Percentiles rank a stretch among this genome's conserved stretches.
phyloP scores from a whole-genome alignment of 2,329 filamentous ascomycete species.

The Verticillium isaacii region DNA sequence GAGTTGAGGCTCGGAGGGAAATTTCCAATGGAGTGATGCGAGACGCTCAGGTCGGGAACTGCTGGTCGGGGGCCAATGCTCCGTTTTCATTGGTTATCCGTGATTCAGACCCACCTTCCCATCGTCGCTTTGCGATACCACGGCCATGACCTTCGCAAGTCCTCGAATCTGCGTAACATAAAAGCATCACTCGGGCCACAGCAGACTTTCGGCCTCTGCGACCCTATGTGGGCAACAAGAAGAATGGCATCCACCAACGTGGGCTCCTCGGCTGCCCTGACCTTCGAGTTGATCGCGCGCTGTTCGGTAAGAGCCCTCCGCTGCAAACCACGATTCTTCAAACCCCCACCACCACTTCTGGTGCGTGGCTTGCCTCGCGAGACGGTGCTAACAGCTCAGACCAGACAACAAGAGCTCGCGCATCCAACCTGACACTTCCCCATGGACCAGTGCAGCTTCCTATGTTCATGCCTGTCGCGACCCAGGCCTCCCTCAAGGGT shows the following conservation, averaged over 20 bases:
- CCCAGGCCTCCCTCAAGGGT: conserved; percentile 92
- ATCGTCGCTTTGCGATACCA: neutral
- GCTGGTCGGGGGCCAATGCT: neutral
- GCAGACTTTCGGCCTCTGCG: neutral
- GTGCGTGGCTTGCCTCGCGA: neutral
- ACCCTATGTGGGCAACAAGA: conserved; percentile 16
- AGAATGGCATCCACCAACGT: conserved; percentile 46
- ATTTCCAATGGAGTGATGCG: neutral
- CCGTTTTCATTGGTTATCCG: neutral
- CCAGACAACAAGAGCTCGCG: conserved; percentile 90
- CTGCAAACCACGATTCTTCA: neutral
- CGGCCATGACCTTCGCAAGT: neutral
- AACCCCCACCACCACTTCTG: neutral
- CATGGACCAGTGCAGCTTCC: conserved; percentile 89
- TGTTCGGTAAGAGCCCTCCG: conserved; percentile 64
- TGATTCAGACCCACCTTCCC: neutral
- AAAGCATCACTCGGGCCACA: neutral
- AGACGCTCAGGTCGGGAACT: neutral
- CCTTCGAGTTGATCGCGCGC: conserved; percentile 70
- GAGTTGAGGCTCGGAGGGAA: neutral
- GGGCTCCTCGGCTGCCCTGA: conserved; percentile 61
- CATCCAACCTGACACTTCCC: conserved; percentile 79
- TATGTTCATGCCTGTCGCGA: conserved; percentile 98
- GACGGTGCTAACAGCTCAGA: conserved; percentile 2
- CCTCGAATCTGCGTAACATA: neutral